Percentiles rank a stretch among this genome's conserved stretches.
phyloP scores from a whole-genome alignment of 2,329 filamentous ascomycete species.

The Hypocreales sp. region DNA sequence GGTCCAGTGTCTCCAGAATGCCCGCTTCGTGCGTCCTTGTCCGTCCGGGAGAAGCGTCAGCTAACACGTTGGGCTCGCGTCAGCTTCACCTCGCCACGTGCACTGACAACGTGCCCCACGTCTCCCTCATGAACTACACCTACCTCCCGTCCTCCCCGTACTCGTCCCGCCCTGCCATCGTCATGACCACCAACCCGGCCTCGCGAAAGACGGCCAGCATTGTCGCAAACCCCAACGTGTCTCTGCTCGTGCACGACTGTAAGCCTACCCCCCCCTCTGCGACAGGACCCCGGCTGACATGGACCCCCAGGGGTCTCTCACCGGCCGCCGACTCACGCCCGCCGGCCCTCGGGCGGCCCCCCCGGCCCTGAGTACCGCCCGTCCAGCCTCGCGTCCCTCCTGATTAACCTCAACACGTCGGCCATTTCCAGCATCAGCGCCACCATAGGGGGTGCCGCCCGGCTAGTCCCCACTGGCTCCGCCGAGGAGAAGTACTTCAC shows the following conservation, averaged over 20 bases:
- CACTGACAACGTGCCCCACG: constrained; percentile 67
- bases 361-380: constrained; percentile 48
- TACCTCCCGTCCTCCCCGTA: constrained; percentile 72
- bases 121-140: constrained; percentile 98
- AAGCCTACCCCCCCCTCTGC: constrained; percentile 6
- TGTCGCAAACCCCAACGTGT: constrained; percentile 70
- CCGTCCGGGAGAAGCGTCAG: too few species aligned
- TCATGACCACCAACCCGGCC: constrained; percentile 79
- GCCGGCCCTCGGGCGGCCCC: constrained; percentile 43
- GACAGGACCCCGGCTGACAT: neutral
- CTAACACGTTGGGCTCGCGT: too few species aligned
- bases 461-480: constrained; percentile 54
- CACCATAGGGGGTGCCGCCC: constrained; percentile 81
- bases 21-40: constrained; percentile 80
- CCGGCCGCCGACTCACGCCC: constrained; percentile 60
- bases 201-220: constrained; percentile 75
- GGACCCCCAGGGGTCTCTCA: constrained; percentile 59
- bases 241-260: constrained; percentile 91
- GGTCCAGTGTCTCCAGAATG: constrained; percentile 81
- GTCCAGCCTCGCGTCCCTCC: constrained; percentile 64
- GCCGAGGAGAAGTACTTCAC: constrained; percentile 78
- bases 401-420: constrained; percentile 83
- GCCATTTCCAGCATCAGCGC: constrained; percentile 79
- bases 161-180: constrained; percentile 61
- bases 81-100: constrained; percentile 94